Percentiles rank a stretch among this genome's conserved stretches.
Conservation (phyloP, 1,284 basidiomycete genomes). For the Tilletiopsis washingtonensis region DNA sequence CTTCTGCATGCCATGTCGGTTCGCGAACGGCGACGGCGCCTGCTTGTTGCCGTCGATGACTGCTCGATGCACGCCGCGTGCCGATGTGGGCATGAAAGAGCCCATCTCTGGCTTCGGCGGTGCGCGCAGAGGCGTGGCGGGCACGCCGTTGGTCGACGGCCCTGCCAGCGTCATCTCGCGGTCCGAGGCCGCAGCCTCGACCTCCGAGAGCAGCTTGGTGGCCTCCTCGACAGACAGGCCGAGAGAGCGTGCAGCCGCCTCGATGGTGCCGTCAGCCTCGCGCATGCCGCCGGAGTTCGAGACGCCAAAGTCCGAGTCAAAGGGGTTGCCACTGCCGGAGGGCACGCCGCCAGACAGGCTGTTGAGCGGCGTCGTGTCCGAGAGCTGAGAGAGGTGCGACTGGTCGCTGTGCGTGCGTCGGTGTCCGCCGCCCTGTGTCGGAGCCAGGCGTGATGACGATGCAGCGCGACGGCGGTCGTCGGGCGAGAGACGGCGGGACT, state of each 20-base stretch:
- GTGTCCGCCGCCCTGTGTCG: too few relatives aligned
- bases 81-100: conserved; percentile 20
- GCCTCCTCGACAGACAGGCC: not conserved
- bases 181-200: not conserved
- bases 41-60: conserved; percentile 43
- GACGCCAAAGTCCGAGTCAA: not conserved
- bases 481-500: conserved; percentile 33
- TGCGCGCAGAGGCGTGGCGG: too few relatives aligned
- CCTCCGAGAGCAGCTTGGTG: not conserved
- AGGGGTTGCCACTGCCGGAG: not conserved
- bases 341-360: too few relatives aligned
- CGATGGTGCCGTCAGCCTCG: not conserved
- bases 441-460: too few relatives aligned
- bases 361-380: too few relatives aligned
- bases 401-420: too few relatives aligned
- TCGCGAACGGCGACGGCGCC: conserved; percentile 41
- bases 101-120: too few relatives aligned
- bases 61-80: conserved; percentile 35
- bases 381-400: too few relatives aligned
- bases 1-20: conserved; percentile 24
- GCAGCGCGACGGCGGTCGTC: conserved; percentile 2
- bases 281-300: not conserved
- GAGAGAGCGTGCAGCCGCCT: not conserved
- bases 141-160: too few relatives aligned
- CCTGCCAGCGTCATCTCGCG: conserved; percentile 18